Evolutionary conservation across 495 filamentous ascomycete genomes (phyloP).

Genomic region (Penicillium chermesinum): DNA sequence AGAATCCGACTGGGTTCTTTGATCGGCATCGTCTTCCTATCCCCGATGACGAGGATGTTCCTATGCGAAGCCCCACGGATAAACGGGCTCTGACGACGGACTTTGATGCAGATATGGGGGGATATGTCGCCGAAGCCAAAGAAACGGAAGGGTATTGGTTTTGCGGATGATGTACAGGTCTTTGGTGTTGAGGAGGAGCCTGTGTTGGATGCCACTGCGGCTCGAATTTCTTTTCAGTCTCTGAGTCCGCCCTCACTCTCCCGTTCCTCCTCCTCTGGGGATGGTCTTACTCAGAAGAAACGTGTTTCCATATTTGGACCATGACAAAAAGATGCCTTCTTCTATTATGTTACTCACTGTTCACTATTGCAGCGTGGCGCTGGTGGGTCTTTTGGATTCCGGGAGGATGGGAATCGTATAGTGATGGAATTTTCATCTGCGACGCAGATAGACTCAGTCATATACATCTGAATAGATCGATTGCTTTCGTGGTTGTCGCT

Average conservation of each 20-base stretch:
- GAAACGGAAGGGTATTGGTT: constrained; percentile 14
- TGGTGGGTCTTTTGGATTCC: no score
- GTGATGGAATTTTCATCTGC: no score
- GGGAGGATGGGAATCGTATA: no score
- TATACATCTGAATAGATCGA: no score
- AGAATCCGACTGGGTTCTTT: constrained; percentile 31
- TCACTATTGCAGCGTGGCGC: no score
- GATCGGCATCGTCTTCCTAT: constrained; percentile 37
- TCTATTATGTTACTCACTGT: no score
- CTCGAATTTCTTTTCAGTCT: no score
- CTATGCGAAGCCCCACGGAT: not conserved
- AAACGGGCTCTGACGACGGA: not conserved
- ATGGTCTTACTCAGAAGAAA: not conserved
- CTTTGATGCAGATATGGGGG: constrained; percentile 11
- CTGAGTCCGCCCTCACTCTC: not conserved
- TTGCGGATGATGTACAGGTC: constrained; percentile 9
- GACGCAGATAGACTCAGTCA: no score
- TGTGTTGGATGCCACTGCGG: no score
- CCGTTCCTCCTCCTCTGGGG: not conserved
- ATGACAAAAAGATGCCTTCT: no score
- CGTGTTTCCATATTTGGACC: constrained; percentile 1
- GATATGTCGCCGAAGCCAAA: not conserved
- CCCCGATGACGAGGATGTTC: constrained; percentile 24
- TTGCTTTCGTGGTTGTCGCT: no score
- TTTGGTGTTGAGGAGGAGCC: not conserved